These are phyloP conservation scores for Chlamydomonas incerta DNA, from an alignment of 139 green algal species.

Conservation along the genomic window DNA sequence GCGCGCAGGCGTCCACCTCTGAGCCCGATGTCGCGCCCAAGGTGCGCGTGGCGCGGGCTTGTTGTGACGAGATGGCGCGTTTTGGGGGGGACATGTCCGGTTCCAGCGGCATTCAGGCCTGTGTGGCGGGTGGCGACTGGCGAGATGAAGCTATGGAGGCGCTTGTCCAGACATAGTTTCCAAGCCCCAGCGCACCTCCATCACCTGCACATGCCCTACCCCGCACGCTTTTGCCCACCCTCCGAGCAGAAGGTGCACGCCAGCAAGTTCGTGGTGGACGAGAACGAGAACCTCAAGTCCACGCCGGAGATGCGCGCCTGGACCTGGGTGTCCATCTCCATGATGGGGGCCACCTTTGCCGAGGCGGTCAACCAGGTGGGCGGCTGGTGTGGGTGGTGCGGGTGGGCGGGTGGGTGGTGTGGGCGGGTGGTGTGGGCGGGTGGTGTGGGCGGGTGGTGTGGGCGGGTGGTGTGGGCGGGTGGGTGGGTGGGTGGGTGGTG, in stretches of 20 bases:
- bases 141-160: too few relatives aligned
- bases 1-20: neutral
- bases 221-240: too few relatives aligned
- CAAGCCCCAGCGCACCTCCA: too few relatives aligned
- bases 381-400: too few relatives aligned
- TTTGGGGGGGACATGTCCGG: too few relatives aligned
- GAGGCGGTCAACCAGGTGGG: conserved; percentile 43
- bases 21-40: neutral
- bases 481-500: neutral
- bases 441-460: neutral
- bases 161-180: too few relatives aligned
- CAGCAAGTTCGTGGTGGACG: conserved; percentile 69
- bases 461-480: neutral
- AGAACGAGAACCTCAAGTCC: conserved; percentile 54
- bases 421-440: neutral
- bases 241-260: neutral
- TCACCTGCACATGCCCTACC: too few relatives aligned
- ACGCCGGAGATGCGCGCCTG: conserved; percentile 67
- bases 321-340: conserved; percentile 61
- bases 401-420: neutral
- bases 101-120: too few relatives aligned
- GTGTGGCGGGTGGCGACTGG: too few relatives aligned
- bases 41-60: too few relatives aligned
- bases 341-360: conserved; percentile 60
- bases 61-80: too few relatives aligned